phyloP scores from a whole-genome alignment of 164 flowering plant species.

The Houttuynia cordata region DNA sequence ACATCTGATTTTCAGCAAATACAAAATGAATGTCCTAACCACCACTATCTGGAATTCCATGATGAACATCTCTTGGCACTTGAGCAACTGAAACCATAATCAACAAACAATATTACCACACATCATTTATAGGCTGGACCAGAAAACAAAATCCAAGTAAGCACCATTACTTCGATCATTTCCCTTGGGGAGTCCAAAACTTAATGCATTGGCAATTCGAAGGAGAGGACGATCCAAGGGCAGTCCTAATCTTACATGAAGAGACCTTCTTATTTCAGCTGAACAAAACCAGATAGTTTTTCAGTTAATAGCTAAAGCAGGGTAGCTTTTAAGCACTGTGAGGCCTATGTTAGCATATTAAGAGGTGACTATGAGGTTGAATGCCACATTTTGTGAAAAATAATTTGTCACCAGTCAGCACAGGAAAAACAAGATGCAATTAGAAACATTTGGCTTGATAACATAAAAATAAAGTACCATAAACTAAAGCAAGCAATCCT shows the following conservation, averaged over 20 bases:
- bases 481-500: background rate
- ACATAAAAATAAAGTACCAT: too few relatives aligned
- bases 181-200: slow-evolving; percentile 21
- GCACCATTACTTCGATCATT: slow-evolving; percentile 19
- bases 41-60: slow-evolving; percentile 70
- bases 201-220: slow-evolving; percentile 66
- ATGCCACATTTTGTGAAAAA: too few relatives aligned
- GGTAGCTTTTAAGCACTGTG: too few relatives aligned
- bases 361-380: background rate
- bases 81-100: slow-evolving; percentile 32
- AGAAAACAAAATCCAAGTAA: background rate
- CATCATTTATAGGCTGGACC: too few relatives aligned
- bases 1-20: background rate
- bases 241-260: slow-evolving; percentile 74
- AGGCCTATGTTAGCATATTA: background rate
- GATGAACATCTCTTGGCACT: slow-evolving; percentile 82
- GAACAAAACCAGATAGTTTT: slow-evolving; percentile 13
- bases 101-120: background rate
- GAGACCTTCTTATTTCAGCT: slow-evolving; percentile 71
- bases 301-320: background rate
- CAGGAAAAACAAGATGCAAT: too few relatives aligned
- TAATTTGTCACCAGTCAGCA: too few relatives aligned
- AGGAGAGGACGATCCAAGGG: slow-evolving; percentile 88
- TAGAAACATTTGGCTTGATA: too few relatives aligned
- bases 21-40: slow-evolving; percentile 34